These are phyloP conservation scores for Malassezia globosa DNA, from an alignment of 1,284 basidiomycete species.

Conservation along the genomic window DNA sequence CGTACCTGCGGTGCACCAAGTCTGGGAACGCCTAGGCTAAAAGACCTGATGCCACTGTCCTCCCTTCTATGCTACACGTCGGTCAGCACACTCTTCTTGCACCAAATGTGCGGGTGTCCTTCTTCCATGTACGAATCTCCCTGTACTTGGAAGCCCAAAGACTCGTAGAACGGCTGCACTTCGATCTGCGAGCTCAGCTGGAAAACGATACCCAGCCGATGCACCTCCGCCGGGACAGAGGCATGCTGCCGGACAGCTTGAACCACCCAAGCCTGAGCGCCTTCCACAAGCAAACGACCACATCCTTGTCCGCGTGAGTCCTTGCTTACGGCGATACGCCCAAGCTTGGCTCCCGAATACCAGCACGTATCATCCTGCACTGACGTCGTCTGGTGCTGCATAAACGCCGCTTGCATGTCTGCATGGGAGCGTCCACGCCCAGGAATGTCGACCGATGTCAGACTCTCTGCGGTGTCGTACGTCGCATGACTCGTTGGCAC, in stretches of 20 bases:
- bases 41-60: too few relatives aligned
- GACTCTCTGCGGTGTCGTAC: background rate
- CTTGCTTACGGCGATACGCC: slow-evolving; percentile 7
- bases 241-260: background rate
- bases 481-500: background rate
- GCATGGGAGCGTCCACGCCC: slow-evolving; percentile 10
- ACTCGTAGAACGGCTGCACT: slow-evolving; percentile 13
- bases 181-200: slow-evolving; percentile 10
- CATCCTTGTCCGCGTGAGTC: slow-evolving; percentile 4
- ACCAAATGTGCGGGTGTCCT: slow-evolving; percentile 14
- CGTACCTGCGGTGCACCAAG: too few relatives aligned
- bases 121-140: slow-evolving; percentile 11
- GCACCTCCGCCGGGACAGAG: background rate
- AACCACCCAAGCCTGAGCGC: slow-evolving; percentile 10
- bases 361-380: background rate
- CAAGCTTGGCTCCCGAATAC: slow-evolving; percentile 15
- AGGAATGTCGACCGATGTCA: background rate
- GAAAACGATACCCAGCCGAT: background rate
- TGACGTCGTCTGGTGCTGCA: background rate
- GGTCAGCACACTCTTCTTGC: background rate
- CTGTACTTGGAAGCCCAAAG: background rate
- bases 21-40: background rate
- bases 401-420: background rate
- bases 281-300: slow-evolving; percentile 4
- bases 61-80: background rate